Evolutionary conservation across 768 basidiomycete species (phyloP).

Genomic region (Leccinum pellstonianum): DNA sequence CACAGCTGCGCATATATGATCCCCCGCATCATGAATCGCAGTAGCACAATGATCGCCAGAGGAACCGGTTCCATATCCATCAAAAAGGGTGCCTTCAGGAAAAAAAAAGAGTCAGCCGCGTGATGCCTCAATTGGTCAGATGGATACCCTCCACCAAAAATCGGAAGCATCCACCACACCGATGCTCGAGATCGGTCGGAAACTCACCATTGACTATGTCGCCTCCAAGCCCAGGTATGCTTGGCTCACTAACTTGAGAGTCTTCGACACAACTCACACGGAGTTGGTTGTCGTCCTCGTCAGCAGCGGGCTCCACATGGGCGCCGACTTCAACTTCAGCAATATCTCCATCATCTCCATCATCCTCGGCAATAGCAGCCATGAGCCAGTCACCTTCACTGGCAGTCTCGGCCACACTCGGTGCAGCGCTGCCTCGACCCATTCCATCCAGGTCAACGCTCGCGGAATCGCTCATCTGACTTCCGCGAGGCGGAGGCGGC

Average conservation of each 20-base stretch:
- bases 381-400: constrained; percentile 88
- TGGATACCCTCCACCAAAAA: constrained; percentile 42
- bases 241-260: constrained; percentile 36
- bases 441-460: constrained; percentile 57
- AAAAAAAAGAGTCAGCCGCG: constrained; percentile 51
- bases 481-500: constrained; percentile 55
- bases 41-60: constrained; percentile 25
- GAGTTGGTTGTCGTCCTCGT: constrained; percentile 46
- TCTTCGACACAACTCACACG: constrained; percentile 43
- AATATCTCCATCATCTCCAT: constrained; percentile 60
- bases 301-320: constrained; percentile 45
- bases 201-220: constrained; percentile 54
- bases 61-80: constrained; percentile 37
- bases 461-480: constrained; percentile 50
- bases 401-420: constrained; percentile 52
- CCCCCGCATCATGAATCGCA: constrained; percentile 16
- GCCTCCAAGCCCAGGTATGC: constrained; percentile 34
- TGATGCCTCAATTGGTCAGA: constrained; percentile 42
- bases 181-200: constrained; percentile 32
- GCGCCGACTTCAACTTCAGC: constrained; percentile 57
- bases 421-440: constrained; percentile 60
- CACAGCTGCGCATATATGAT: constrained; percentile 18
- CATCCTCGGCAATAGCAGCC: constrained; percentile 80
- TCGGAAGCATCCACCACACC: constrained; percentile 48
- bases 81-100: constrained; percentile 41